Evolutionary conservation across 192 early-diverging fungal genomes (phyloP), one percentile per base, ranked within the genome.

Genomic region (Jimgerdemannia lactiflua): DNA sequence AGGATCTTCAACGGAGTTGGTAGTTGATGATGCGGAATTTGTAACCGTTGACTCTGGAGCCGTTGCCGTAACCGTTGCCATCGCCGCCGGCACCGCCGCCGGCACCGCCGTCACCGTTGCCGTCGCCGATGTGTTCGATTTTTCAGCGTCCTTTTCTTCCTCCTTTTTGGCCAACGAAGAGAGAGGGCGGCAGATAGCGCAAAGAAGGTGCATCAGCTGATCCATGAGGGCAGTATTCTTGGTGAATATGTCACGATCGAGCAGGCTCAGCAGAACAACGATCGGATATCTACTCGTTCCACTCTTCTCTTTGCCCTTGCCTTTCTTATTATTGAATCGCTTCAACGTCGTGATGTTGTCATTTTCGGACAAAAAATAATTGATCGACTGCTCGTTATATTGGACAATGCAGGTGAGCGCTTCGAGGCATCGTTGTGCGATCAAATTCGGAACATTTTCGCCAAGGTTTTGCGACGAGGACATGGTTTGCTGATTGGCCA

Each of bases 401-500:
- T 86, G 82, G 0, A 95, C 94, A 69, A 99, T 86, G 69, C 88
- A 90, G 63, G 88, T 91, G 44, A 99, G 84, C 17, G 92, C 88
- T 71, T 97, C 95, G 10, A 99, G 85, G 79, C 92, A 94, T 19
- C 97, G 86, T 75, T 96, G 95, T 3, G 94, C 93, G 4, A 96
- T 92, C n/a, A 98, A 77, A 71, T 95, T 96, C 0, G 97, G 95
- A 0, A 95, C 89, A 19, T 90, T 87, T 49, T 94, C 93, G 59
- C 79, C 81, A 42, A 79, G 79, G 17, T 70, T 79, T 67, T 54
- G 42, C 20, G 44, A 59, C 40, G 81, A 54, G 69, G 77, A 69
- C 4, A 40, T 74, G 69, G 76, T 17, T n/a, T n/a, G n/a, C 70
- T 71, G 66, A 71, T 49, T n/a, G 72, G 64, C 70, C 69, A 19